Conservation (phyloP, 2,329 filamentous ascomycete genomes). For the Penicillium sp. region DNA sequence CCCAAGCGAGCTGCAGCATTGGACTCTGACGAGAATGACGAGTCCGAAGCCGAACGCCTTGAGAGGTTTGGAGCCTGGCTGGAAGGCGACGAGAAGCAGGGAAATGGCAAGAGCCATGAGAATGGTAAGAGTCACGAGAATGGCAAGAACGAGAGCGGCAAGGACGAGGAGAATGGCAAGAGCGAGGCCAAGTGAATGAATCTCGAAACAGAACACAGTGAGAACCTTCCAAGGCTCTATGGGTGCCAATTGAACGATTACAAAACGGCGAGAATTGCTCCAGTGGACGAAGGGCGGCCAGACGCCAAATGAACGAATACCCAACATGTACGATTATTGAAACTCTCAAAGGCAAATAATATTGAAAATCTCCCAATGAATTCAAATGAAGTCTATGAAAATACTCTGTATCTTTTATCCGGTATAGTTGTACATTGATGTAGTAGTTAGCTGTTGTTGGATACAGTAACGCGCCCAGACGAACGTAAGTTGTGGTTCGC, state of each 20-base stretch:
- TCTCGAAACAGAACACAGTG: too few relatives aligned
- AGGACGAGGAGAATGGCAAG: constrained; percentile 21
- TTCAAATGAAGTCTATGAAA: neutral
- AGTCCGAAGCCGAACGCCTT: constrained; percentile 46
- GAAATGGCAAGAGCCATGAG: constrained; percentile 29
- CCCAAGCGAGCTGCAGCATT: constrained; percentile 45
- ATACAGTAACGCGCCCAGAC: constrained; percentile 2
- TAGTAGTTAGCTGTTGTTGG: neutral
- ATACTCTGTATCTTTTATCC: too few relatives aligned
- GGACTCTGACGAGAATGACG: constrained; percentile 49
- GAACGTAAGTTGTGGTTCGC: constrained; percentile 29
- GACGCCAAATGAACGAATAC: neutral
- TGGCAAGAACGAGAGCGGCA: neutral
- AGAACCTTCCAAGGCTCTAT: too few relatives aligned
- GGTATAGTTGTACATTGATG: neutral
- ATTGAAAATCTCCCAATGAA: neutral
- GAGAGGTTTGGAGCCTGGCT: constrained; percentile 53
- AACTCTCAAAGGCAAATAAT: neutral
- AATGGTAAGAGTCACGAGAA: neutral
- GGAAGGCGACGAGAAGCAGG: constrained; percentile 30
- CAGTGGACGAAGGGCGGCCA: neutral
- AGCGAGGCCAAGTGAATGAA: constrained; percentile 9
- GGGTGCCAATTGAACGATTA: neutral
- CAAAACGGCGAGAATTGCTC: neutral
- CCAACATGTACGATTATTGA: neutral